Evolutionary conservation across 306 rosid species (phyloP), one percentile per base, ranked within the genome.

Genomic region (Alnus glutinosa): DNA sequence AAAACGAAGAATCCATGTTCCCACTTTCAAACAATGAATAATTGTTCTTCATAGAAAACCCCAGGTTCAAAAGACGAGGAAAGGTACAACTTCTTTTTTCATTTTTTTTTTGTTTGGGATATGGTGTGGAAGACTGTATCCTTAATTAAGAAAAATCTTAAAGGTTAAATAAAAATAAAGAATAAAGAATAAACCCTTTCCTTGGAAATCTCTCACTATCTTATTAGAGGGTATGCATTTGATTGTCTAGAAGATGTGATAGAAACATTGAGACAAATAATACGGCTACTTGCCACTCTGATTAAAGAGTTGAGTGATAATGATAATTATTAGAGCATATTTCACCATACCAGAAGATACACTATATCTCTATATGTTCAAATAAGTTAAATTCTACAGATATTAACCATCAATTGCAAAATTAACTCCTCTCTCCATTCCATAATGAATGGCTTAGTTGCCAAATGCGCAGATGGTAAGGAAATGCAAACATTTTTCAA

Each of bases 401-500:
- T 8, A 39, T 42, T 42, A 55, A 36, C 46, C 8, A 16, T 23
- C 28, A 73, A 50, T 32, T 55, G 23, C 19, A 47, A 54, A 52
- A 73, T 55, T 36, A 73, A 36, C 54, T 34, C 9, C 77, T 73
- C 61, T 48, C 10, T 50, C 36, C 44, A 6, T 23, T n/a, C 66
- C 28, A 52, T 9, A 51, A 72, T 72, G 16, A 39, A 39, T 39
- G 4, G 44, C 44, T 5, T 5, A 39, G 44, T 39, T 39, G 2
- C 37, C 19, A 23, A 44, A 28, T 23, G 34, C 7, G 9, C 19
- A 54, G 23, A 54, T 59, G 9, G 14, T 14, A 66, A 6, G 71
- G 46, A 66, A 66, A 66, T 37, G 71, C 49, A 37, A 66, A 66
- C 71, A 66, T 66, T 66, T 64, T 34, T 54, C n/a, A 4, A 67